Evolutionary conservation across 768 basidiomycete species (phyloP).

Genomic region (Xerocomellus chrysenteron): DNA sequence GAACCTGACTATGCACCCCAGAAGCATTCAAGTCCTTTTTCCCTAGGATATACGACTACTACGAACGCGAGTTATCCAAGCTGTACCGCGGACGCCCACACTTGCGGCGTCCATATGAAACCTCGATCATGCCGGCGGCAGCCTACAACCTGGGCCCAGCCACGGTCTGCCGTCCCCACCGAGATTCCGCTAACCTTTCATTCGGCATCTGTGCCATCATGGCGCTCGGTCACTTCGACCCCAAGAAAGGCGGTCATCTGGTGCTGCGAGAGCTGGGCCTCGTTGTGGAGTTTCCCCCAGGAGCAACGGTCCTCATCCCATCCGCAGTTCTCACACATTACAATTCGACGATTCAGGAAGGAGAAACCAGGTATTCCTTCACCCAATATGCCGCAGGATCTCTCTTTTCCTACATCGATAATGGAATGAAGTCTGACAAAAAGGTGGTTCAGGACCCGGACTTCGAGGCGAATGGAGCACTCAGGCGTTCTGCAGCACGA

Average conservation of each 20-base stretch:
- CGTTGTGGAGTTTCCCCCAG: not conserved
- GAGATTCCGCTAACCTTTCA: not conserved
- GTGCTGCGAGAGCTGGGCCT: not conserved
- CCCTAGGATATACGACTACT: not conserved
- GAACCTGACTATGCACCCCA: not conserved
- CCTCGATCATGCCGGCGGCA: not conserved
- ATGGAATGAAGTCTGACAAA: not conserved
- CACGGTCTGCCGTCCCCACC: not conserved
- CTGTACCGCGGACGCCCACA: fast-evolving
- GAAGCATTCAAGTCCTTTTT: not conserved
- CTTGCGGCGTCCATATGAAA: not conserved
- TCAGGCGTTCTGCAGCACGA: too few relatives aligned
- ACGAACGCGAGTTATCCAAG: not conserved
- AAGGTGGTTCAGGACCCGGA: not conserved
- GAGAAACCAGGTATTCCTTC: not conserved
- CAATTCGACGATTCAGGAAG: not conserved
- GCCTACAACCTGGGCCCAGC: slow-evolving; percentile 1
- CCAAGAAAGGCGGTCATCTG: not conserved
- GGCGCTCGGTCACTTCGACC: not conserved
- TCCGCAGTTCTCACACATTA: not conserved
- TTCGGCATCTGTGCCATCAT: slow-evolving; percentile 8
- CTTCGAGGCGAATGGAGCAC: too few relatives aligned
- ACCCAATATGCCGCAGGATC: slow-evolving; percentile 1
- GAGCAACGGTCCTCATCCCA: not conserved
- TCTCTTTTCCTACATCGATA: slow-evolving; percentile 6